phyloP scores from a whole-genome alignment of 2,329 filamentous ascomycete genomes.

The Fusarium cyanostomum region DNA sequence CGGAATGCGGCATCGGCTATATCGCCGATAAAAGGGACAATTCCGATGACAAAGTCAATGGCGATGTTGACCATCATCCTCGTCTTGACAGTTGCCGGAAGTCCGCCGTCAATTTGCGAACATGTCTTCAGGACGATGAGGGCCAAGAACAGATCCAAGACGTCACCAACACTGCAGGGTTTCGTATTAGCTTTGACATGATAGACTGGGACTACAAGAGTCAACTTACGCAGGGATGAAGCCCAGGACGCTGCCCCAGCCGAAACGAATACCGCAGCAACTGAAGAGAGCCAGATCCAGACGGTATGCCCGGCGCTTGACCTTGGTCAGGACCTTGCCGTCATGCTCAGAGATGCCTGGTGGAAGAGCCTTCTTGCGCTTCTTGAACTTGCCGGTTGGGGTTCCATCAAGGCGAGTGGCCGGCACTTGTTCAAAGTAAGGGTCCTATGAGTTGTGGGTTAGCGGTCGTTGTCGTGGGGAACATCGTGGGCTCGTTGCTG shows the following conservation, averaged over 20 bases:
- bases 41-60: constrained; percentile 76
- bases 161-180: constrained; percentile 73
- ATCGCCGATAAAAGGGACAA: constrained; percentile 82
- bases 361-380: constrained; percentile 84
- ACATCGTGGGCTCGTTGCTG: not conserved
- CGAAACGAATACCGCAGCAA: constrained; percentile 83
- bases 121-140: constrained; percentile 79
- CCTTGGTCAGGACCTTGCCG: constrained; percentile 81
- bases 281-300: constrained; percentile 88
- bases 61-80: constrained; percentile 85
- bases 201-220: not conserved
- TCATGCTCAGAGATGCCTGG: constrained; percentile 86
- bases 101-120: constrained; percentile 77
- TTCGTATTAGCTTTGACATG: constrained; percentile 30
- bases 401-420: constrained; percentile 74
- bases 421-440: constrained; percentile 85
- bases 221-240: constrained; percentile 78
- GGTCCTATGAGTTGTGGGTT: constrained; percentile 68
- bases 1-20: constrained; percentile 76
- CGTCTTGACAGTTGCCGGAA: constrained; percentile 67
- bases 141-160: constrained; percentile 76
- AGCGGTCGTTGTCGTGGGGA: not conserved
- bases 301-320: constrained; percentile 85
- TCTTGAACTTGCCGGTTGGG: constrained; percentile 78
- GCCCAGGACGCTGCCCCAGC: constrained; percentile 88